A percentile compares a stretch with the other conserved stretches of the same genome.
These are phyloP conservation scores for Colletotrichum kahawae DNA, from an alignment of 2,329 filamentous ascomycete species.

Conservation along the genomic window DNA sequence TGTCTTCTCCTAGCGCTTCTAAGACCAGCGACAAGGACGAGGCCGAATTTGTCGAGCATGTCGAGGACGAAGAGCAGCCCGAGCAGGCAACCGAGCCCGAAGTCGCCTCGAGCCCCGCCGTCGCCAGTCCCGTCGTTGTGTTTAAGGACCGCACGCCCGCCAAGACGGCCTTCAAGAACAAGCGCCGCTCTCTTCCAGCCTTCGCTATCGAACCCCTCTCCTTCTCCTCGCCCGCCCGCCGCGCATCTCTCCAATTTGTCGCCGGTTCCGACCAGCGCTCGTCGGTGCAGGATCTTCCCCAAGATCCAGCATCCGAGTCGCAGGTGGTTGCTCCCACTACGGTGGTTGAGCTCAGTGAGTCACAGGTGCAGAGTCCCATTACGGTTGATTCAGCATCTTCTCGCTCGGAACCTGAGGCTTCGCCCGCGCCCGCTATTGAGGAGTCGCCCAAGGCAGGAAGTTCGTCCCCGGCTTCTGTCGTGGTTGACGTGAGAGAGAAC, in stretches of 20 bases:
- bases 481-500: slow-evolving; percentile 15
- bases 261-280: neutral
- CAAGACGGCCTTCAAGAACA: neutral
- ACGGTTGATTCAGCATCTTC: slow-evolving; percentile 13
- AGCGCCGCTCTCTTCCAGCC: slow-evolving; percentile 1
- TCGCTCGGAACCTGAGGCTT: neutral
- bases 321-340: slow-evolving; percentile 12
- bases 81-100: neutral
- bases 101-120: neutral
- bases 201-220: neutral
- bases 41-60: neutral
- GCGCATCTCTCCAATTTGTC: slow-evolving; percentile 1
- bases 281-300: slow-evolving; percentile 4
- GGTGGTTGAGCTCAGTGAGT: slow-evolving; percentile 11
- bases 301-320: slow-evolving; percentile 12
- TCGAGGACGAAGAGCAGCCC: neutral
- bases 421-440: neutral
- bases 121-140: slow-evolving; percentile 1
- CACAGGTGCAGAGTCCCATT: neutral
- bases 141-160: slow-evolving; percentile 14
- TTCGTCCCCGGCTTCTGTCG: neutral
- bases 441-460: neutral
- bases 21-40: neutral
- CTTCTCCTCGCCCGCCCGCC: slow-evolving; percentile 1
- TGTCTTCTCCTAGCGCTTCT: neutral